phyloP scores from a whole-genome alignment of 257 asterid species.

The Plantago elongata region DNA sequence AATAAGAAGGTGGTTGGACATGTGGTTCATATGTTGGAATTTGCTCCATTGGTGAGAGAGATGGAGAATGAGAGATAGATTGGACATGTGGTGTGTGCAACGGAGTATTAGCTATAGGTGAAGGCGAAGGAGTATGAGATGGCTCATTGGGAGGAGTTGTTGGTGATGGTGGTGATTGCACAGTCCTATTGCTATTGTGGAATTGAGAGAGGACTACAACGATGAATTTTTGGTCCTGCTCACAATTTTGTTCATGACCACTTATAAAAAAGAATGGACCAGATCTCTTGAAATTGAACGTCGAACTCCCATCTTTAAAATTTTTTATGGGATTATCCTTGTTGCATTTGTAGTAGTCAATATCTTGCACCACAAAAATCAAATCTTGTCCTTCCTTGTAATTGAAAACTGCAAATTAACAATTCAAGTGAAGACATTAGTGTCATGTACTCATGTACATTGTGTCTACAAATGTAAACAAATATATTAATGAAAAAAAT shows the following conservation, averaged over 20 bases:
- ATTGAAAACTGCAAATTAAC: slow-evolving; percentile 39
- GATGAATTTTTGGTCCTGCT: slow-evolving; percentile 39
- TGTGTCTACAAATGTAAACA: neutral
- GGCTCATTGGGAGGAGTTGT: neutral
- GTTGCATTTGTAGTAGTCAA: slow-evolving; percentile 45
- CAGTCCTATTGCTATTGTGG: slow-evolving; percentile 6
- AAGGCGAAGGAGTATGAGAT: slow-evolving; percentile 10
- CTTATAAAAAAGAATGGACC: slow-evolving; percentile 53
- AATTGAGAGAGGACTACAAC: slow-evolving; percentile 26
- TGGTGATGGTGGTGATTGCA: slow-evolving; percentile 11
- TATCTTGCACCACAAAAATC: slow-evolving; percentile 35
- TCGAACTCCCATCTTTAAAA: slow-evolving; percentile 31
- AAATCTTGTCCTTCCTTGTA: slow-evolving; percentile 41
- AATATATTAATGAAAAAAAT: neutral
- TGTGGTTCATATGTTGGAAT: neutral
- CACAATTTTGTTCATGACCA: slow-evolving; percentile 49
- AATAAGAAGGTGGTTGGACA: neutral
- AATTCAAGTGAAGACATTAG: neutral
- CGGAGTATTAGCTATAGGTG: neutral
- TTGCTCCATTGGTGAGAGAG: neutral
- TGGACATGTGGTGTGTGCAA: neutral
- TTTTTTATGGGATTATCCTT: slow-evolving; percentile 29
- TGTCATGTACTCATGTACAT: neutral
- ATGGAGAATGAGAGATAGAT: slow-evolving; percentile 3
- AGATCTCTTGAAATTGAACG: slow-evolving; percentile 27